phyloP scores from a whole-genome alignment of 495 filamentous ascomycete species.

The Rhizodiscina lignyota region DNA sequence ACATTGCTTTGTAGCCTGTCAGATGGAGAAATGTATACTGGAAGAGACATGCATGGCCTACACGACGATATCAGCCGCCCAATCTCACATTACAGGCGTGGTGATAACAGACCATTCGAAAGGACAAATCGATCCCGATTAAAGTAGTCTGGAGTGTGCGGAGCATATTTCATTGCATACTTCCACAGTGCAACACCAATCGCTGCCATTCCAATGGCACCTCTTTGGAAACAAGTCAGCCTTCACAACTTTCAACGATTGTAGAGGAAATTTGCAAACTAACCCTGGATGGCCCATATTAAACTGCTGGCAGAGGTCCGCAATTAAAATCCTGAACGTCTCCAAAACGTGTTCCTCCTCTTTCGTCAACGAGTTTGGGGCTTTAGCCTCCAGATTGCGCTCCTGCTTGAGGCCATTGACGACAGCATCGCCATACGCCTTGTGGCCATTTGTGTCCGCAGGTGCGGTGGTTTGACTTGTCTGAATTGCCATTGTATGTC shows the following conservation, averaged over 20 bases:
- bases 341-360: slow-evolving; percentile 26
- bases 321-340: slow-evolving; percentile 36
- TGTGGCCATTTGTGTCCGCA: not conserved
- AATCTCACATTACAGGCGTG: not conserved
- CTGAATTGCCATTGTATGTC: too few species aligned
- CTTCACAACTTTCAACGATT: not conserved
- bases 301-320: slow-evolving; percentile 43
- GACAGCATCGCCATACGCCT: slow-evolving; percentile 1
- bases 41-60: slow-evolving; percentile 41
- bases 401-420: slow-evolving; percentile 4
- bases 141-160: slow-evolving; percentile 29
- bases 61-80: not conserved
- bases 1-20: slow-evolving; percentile 40
- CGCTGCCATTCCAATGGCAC: slow-evolving; percentile 39
- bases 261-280: slow-evolving; percentile 1
- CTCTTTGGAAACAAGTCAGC: slow-evolving; percentile 11
- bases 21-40: slow-evolving; percentile 43
- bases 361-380: slow-evolving; percentile 1
- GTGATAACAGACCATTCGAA: slow-evolving; percentile 24
- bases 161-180: slow-evolving; percentile 34
- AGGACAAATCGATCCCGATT: slow-evolving; percentile 37
- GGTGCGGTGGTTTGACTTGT: not conserved
- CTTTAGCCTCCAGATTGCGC: not conserved
- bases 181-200: slow-evolving; percentile 35
- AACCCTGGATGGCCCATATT: slow-evolving; percentile 41